These are phyloP conservation scores for Yamadazyma mexicana DNA, from an alignment of 1,139 yeast species.

Conservation along the genomic window DNA sequence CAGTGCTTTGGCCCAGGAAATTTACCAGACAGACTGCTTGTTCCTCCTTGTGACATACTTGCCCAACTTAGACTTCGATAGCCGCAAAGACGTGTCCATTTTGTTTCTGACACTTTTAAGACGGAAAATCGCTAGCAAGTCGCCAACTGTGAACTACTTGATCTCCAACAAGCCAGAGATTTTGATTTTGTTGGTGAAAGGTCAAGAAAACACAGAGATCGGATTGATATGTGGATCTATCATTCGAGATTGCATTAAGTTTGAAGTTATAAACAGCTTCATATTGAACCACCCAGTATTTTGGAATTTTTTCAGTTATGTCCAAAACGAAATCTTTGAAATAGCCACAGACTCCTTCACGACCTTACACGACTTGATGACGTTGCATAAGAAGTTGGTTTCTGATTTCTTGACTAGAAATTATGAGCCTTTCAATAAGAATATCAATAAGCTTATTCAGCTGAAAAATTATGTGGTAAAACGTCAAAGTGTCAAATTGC, in stretches of 20 bases:
- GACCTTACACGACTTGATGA: conserved; percentile 68
- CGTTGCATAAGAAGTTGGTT: conserved; percentile 66
- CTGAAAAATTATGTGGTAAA: conserved; percentile 87
- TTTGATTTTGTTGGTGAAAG: conserved; percentile 59
- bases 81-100: conserved; percentile 78
- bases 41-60: conserved; percentile 59
- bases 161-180: conserved; percentile 62
- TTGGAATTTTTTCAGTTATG: conserved; percentile 84
- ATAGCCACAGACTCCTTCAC: conserved; percentile 88
- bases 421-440: conserved; percentile 54
- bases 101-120: conserved; percentile 76
- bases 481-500: conserved; percentile 81
- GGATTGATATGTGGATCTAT: conserved; percentile 79
- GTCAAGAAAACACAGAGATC: conserved; percentile 70
- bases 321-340: conserved; percentile 77
- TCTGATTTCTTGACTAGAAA: conserved; percentile 65
- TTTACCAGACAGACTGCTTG: conserved; percentile 70
- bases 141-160: conserved; percentile 87
- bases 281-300: conserved; percentile 56
- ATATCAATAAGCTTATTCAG: conserved; percentile 67
- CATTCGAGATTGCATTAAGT: conserved; percentile 80
- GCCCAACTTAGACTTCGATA: conserved; percentile 75
- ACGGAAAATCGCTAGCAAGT: conserved; percentile 72
- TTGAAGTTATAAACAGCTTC: conserved; percentile 66
- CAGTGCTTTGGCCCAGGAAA: conserved; percentile 70